Conservation (phyloP, 345 rosid species). For the Draba incana region DNA sequence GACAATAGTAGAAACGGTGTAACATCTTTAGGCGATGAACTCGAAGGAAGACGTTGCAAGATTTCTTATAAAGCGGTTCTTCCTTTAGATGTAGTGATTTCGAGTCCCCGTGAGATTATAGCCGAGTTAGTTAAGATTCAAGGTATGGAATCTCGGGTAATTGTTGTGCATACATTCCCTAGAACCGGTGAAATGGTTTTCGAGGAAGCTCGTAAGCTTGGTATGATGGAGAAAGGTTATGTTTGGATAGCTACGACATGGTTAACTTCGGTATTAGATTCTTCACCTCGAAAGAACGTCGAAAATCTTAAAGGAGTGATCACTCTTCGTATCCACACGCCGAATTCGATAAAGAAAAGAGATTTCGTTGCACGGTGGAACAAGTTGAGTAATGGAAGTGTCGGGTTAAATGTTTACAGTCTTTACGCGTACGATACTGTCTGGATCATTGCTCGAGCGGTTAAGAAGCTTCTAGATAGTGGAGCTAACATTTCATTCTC, state of each 20-base stretch:
- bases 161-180: slow-evolving; percentile 60
- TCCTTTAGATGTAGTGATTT: slow-evolving; percentile 56
- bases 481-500: slow-evolving; percentile 79
- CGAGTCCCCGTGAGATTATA: slow-evolving; percentile 47
- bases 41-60: slow-evolving; percentile 67
- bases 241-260: slow-evolving; percentile 90
- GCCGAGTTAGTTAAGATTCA: slow-evolving; percentile 59
- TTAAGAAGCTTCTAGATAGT: slow-evolving; percentile 62
- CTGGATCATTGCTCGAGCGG: slow-evolving; percentile 84
- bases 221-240: slow-evolving; percentile 79
- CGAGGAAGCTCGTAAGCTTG: slow-evolving; percentile 70
- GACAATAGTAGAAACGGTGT: slow-evolving; percentile 81
- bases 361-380: slow-evolving; percentile 71
- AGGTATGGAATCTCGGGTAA: slow-evolving; percentile 76
- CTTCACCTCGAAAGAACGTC: slow-evolving; percentile 44
- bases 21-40: slow-evolving; percentile 63
- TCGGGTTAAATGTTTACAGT: slow-evolving; percentile 76
- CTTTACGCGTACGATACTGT: slow-evolving; percentile 90
- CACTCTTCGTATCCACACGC: slow-evolving; percentile 71
- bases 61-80: slow-evolving; percentile 76
- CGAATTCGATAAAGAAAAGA: slow-evolving; percentile 62
- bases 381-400: slow-evolving; percentile 64
- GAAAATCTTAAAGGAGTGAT: slow-evolving; percentile 63
- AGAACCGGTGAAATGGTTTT: slow-evolving; percentile 64
- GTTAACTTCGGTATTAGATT: slow-evolving; percentile 80